Percentiles rank a stretch among this genome's conserved stretches.
phyloP scores from a whole-genome alignment of 2,329 filamentous ascomycete species.

The Microdochium trichocladiopsis region DNA sequence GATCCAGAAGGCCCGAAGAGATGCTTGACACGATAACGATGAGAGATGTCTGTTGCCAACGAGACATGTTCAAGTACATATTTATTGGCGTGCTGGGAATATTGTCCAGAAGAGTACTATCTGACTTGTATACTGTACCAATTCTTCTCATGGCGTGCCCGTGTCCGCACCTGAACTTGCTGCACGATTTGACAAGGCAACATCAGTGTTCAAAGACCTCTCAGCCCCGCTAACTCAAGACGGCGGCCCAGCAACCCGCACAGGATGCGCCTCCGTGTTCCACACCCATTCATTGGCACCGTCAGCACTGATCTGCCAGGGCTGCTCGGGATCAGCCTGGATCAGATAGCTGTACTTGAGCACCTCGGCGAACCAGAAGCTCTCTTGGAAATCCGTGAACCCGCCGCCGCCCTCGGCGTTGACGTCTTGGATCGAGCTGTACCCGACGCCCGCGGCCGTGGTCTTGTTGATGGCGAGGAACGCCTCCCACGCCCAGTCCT shows the following conservation, averaged over 20 bases:
- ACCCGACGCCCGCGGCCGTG: slow-evolving; percentile 59
- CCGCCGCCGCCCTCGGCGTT: slow-evolving; percentile 54
- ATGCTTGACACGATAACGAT: too few relatives aligned
- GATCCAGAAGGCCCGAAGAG: too few relatives aligned
- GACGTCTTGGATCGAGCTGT: slow-evolving; percentile 58
- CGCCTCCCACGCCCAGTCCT: slow-evolving; percentile 78
- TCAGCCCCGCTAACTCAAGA: too few relatives aligned
- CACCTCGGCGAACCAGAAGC: slow-evolving; percentile 83
- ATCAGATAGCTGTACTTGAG: slow-evolving; percentile 79
- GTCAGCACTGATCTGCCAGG: slow-evolving; percentile 39
- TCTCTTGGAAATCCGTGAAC: slow-evolving; percentile 69
- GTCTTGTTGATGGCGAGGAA: slow-evolving; percentile 62
- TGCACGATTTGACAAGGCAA: too few relatives aligned
- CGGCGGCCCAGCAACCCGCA: slow-evolving; percentile 18
- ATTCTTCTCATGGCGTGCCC: background rate
- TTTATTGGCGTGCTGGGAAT: background rate
- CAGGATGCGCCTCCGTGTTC: slow-evolving; percentile 34
- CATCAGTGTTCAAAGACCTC: too few relatives aligned
- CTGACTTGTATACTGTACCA: background rate
- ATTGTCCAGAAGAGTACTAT: background rate
- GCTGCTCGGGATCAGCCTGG: slow-evolving; percentile 49
- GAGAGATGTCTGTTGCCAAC: too few relatives aligned
- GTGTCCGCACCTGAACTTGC: too few relatives aligned
- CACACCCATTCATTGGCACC: slow-evolving; percentile 44
- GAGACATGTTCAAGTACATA: slow-evolving; percentile 1